phyloP scores from a whole-genome alignment of 352 stramenopile species.

The Thraustochytrium striatum region DNA sequence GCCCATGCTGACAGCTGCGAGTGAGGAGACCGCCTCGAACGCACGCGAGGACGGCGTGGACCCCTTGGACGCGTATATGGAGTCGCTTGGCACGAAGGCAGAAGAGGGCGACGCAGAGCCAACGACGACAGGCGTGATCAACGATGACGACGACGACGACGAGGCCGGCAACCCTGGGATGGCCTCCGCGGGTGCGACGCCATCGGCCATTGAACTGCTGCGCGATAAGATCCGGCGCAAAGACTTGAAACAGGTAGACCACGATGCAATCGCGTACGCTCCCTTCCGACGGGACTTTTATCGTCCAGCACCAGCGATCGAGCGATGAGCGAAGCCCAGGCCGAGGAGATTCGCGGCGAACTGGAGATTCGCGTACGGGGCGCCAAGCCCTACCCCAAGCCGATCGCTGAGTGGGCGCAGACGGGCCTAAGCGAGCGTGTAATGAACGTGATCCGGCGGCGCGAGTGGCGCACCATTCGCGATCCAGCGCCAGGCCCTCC shows the following conservation, averaged over 20 bases:
- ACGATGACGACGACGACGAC: constrained; percentile 38
- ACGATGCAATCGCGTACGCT: constrained; percentile 91
- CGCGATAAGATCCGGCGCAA: constrained; percentile 79
- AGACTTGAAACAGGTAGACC: constrained; percentile 90
- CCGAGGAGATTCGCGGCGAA: constrained; percentile 69
- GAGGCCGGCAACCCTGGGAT: constrained; percentile 60
- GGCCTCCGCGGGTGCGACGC: constrained; percentile 65
- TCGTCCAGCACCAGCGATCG: constrained; percentile 89
- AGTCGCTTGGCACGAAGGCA: constrained; percentile 3
- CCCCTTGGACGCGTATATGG: constrained; percentile 52
- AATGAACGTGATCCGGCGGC: constrained; percentile 77
- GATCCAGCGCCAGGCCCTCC: constrained; percentile 90
- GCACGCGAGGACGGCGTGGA: neutral
- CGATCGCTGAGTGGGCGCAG: constrained; percentile 92
- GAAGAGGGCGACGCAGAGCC: constrained; percentile 18
- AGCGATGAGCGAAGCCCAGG: constrained; percentile 62
- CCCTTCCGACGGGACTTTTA: constrained; percentile 98
- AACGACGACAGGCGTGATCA: constrained; percentile 51
- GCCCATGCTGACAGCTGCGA: neutral
- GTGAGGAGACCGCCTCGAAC: neutral
- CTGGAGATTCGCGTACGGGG: constrained; percentile 95
- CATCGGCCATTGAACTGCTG: constrained; percentile 79
- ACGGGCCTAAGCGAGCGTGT: constrained; percentile 90
- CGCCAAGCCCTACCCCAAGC: constrained; percentile 83
- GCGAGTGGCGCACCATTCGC: constrained; percentile 90